phyloP scores from a whole-genome alignment of 148 eudicot species.

The Fagopyrum homotropicum region DNA sequence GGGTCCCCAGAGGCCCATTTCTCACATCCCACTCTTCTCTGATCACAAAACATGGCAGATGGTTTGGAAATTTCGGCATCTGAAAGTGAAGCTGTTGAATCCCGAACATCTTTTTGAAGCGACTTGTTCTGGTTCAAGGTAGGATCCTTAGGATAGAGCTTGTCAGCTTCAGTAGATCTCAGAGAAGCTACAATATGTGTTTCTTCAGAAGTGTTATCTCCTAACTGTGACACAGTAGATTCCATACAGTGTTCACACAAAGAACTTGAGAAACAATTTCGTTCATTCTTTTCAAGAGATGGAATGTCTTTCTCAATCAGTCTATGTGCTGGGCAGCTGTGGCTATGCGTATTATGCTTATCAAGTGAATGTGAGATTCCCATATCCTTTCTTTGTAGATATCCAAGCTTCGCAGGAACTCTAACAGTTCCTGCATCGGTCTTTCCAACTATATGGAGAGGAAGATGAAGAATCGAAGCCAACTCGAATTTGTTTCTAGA shows the following conservation, averaged over 20 bases:
- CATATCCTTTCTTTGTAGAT: conserved; percentile 28
- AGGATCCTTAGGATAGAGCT: conserved; percentile 15
- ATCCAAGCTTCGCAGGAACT: conserved; percentile 23
- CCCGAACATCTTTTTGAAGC: conserved; percentile 11
- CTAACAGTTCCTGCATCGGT: conserved; percentile 31
- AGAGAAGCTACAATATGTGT: conserved; percentile 13
- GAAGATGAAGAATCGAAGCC: conserved; percentile 21
- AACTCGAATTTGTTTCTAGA: conserved; percentile 15
- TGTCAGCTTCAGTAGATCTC: conserved; percentile 9
- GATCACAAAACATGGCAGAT: conserved; percentile 15
- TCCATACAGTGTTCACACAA: conserved; percentile 19
- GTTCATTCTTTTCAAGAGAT: conserved; percentile 17
- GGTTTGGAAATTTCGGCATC: conserved; percentile 10
- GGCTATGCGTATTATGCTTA: conserved; percentile 18
- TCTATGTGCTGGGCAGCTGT: conserved; percentile 10
- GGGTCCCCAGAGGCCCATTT: conserved; percentile 8
- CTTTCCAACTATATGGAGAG: conserved; percentile 23
- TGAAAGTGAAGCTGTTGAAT: conserved; percentile 15
- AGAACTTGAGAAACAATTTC: conserved; percentile 17
- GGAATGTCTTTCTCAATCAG: conserved; percentile 16
- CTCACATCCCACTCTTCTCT: conserved; percentile 11
- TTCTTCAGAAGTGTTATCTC: conserved; percentile 5
- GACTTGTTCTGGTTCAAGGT: conserved; percentile 16
- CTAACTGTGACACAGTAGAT: conserved; percentile 15
- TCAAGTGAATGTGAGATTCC: conserved; percentile 25